Percentiles rank a stretch among this genome's conserved stretches.
phyloP scores from a whole-genome alignment of 345 rosid genomes.

The Pistacia integerrima region DNA sequence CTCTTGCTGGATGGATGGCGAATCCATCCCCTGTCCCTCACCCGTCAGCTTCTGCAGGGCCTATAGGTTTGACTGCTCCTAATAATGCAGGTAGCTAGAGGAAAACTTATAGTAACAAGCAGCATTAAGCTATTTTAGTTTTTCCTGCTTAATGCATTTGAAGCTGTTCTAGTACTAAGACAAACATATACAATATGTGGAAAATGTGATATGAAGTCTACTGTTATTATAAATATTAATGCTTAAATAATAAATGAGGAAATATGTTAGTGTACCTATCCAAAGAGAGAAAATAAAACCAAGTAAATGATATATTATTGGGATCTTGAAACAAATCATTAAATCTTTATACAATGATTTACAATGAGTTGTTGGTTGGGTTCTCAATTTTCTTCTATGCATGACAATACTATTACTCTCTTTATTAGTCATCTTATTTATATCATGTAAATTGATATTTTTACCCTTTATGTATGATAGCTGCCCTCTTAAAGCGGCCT shows the following conservation, averaged over 20 bases:
- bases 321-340: background rate
- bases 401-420: background rate
- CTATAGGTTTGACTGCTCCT: slow-evolving; percentile 58
- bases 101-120: background rate
- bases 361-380: background rate
- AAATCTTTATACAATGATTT: background rate
- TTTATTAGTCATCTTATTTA: slow-evolving; percentile 6
- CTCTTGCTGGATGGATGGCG: slow-evolving; percentile 87
- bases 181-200: background rate
- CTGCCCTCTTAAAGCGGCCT: slow-evolving; percentile 71
- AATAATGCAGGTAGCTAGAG: slow-evolving; percentile 58
- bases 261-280: background rate
- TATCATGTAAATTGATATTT: background rate
- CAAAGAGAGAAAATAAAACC: background rate
- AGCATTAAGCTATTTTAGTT: background rate
- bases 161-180: background rate
- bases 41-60: slow-evolving; percentile 71
- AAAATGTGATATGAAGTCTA: slow-evolving; percentile 1
- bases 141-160: background rate
- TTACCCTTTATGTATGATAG: slow-evolving; percentile 24
- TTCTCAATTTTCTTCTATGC: background rate
- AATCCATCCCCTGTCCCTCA: slow-evolving; percentile 67
- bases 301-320: slow-evolving; percentile 1
- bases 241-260: background rate
- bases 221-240: background rate